phyloP scores from a whole-genome alignment of 2,329 filamentous ascomycete genomes.

The Rhynchosporium agropyri region DNA sequence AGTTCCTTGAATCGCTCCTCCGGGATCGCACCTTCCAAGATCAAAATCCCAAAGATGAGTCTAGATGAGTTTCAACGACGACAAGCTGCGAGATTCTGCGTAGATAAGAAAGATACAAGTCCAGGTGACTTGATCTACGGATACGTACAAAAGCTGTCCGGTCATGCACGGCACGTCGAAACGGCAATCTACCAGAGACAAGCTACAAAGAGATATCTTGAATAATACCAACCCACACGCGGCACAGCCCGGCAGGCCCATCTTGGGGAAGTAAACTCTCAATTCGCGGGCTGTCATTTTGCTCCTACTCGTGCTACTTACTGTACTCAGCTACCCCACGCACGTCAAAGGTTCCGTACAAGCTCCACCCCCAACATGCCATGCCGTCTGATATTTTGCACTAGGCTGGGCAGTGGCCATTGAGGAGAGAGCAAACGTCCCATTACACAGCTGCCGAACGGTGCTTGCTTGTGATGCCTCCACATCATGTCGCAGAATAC shows the following conservation, averaged over 20 bases:
- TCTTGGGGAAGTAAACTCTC: background rate
- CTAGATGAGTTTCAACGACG: background rate
- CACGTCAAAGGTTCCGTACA: background rate
- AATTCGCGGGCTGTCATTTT: background rate
- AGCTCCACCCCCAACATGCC: slow-evolving; percentile 5
- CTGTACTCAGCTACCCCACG: too few species aligned
- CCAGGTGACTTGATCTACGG: background rate
- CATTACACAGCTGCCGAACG: slow-evolving; percentile 19
- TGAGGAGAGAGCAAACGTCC: slow-evolving; percentile 5
- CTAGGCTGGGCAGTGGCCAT: slow-evolving; percentile 2
- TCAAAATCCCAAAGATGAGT: background rate
- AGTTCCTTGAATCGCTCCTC: too few species aligned
- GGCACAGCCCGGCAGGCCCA: slow-evolving; percentile 13
- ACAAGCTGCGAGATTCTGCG: background rate
- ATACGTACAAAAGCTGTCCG: slow-evolving; percentile 9
- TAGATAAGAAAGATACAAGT: background rate
- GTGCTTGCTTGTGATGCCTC: slow-evolving; percentile 6
- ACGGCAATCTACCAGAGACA: background rate
- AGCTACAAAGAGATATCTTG: slow-evolving; percentile 9
- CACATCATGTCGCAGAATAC: slow-evolving; percentile 2
- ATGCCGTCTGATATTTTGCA: slow-evolving; percentile 5
- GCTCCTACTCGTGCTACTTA: background rate
- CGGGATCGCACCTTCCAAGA: too few species aligned
- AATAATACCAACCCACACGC: background rate
- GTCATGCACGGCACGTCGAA: slow-evolving; percentile 5